Conservation (phyloP, 768 basidiomycete species). For the Tulasnella sp. region DNA sequence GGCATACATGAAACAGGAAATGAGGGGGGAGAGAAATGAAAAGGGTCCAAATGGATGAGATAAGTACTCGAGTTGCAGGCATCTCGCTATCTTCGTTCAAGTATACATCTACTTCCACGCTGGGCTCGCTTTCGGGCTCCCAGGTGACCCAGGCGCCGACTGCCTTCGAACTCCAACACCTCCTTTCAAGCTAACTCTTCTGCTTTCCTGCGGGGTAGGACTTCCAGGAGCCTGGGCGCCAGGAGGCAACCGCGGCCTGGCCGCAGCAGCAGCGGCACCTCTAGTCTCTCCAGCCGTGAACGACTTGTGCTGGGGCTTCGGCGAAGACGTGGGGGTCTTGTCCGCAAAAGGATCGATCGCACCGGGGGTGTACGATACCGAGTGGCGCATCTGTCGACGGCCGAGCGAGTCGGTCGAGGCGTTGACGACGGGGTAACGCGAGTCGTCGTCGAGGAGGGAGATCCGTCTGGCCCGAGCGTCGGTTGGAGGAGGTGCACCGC, state of each 20-base stretch:
- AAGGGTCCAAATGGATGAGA: no score
- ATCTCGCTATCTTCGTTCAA: no score
- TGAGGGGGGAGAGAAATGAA: no score
- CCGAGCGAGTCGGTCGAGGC: not conserved
- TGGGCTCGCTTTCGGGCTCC: not conserved
- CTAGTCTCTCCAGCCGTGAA: not conserved
- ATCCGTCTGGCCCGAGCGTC: not conserved
- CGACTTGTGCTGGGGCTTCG: not conserved
- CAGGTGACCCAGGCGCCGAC: not conserved
- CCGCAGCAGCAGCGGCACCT: not conserved
- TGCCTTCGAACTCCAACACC: not conserved
- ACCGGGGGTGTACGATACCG: not conserved
- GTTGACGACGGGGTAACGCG: not conserved
- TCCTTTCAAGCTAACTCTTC: not conserved
- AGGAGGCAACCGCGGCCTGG: not conserved
- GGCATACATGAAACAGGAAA: no score
- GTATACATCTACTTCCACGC: not conserved
- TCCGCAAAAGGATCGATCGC: not conserved
- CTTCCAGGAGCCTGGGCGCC: not conserved
- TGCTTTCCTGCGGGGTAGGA: not conserved
- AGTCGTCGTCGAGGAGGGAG: not conserved
- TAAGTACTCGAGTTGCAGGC: no score
- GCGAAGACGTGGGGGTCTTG: not conserved
- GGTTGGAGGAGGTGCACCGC: not conserved
- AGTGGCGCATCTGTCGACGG: not conserved